Evolutionary conservation across 75 land plant genomes (phyloP).

Genomic region (Cunninghamia lanceolata): DNA sequence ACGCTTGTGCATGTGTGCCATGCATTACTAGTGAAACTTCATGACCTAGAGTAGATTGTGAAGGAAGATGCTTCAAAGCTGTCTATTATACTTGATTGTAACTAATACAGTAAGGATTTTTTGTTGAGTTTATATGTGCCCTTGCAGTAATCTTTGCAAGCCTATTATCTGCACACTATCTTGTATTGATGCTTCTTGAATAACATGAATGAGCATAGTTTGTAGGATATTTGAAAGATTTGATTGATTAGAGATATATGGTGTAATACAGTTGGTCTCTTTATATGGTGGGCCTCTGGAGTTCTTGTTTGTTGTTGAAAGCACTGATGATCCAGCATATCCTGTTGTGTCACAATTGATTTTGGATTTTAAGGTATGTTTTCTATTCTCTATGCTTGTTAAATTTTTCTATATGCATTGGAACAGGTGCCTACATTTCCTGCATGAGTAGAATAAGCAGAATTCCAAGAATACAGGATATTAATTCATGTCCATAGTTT

Average conservation of each 20-base stretch:
- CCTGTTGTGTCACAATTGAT: conserved; percentile 55
- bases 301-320: conserved; percentile 94
- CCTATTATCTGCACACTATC: not conserved
- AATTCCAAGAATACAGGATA: not conserved
- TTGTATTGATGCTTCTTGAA: not conserved
- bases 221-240: not conserved
- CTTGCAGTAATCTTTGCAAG: not conserved
- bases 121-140: not conserved
- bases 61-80: not conserved
- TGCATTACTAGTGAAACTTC: not conserved
- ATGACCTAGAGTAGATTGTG: not conserved
- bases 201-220: not conserved
- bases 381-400: not conserved
- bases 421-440: not conserved
- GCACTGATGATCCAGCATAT: conserved; percentile 93
- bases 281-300: conserved; percentile 99
- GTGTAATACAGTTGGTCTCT: conserved; percentile 67
- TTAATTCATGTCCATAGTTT: not conserved
- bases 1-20: not conserved
- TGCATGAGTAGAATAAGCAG: not conserved
- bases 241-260: conserved; percentile 8
- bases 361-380: conserved; percentile 64
- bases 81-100: not conserved
- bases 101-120: not conserved
- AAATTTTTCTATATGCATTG: not conserved